Base-by-base conservation (phyloP, 495 filamentous ascomycete genomes). In the Penicillium psychrofluorescens region DNA sequence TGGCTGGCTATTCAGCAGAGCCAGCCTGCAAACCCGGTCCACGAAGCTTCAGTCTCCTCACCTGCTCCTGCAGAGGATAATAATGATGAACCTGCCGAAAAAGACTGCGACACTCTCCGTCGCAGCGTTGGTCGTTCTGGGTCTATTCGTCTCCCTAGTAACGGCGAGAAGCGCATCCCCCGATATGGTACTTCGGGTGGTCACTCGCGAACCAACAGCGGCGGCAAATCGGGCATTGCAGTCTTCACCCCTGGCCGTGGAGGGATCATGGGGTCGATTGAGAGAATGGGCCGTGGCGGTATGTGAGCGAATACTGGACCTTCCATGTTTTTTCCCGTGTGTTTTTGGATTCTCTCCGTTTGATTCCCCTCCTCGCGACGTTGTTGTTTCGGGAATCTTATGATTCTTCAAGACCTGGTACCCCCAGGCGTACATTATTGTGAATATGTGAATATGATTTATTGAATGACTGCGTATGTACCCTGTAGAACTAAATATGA, bases 211-310 rank as follows among this genome's bases (percentile, higher is more conserved):
- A 61, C 61, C n/a, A 70, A 63, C 41, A 72, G 67, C 35, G 58
- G 62, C 13, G 58, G 62, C 11, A 62, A 61, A 36, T 71, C 67
- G 14, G 67, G 67, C 1, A 72, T 72, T 50, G 67, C 67, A 13
- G 58, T 70, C 30, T 63, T 59, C 31, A 69, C 67, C 1, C 69
- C 69, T 9, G 69, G 71, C 41, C 66, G 76, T 29, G 75, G 74
- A 43, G 79, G 81, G 33, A 82, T 85, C 46, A 83, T 86, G 83
- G 77, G 75, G 36, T 82, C 79, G 6, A 84, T 85, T 63, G 83
- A 85, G 65, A 74, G 78, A 60, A 85, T 84, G 81, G 81, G 80
- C 8, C 61, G 66, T 30, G 66, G 68, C 36, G 62, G 60, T 43
- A 51, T 36, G 11, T 56, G 47, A 29, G 35, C 11, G 31, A 35